A percentile compares a stretch with the other conserved stretches of the same genome.
Conservation (phyloP, 768 basidiomycete genomes). For the Coprinellus micaceus region DNA sequence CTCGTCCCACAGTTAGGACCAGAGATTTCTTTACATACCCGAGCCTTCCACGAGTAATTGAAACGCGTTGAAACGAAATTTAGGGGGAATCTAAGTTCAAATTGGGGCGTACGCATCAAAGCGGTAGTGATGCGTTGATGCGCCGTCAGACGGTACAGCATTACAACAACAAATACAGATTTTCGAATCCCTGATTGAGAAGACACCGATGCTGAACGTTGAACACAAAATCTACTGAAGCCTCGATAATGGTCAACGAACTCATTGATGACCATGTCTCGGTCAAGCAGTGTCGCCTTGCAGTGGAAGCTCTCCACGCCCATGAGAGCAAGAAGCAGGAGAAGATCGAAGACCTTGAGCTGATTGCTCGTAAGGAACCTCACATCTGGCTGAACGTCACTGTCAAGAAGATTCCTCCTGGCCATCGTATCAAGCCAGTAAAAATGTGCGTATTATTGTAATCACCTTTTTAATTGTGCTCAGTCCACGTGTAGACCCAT, state of each 20-base stretch:
- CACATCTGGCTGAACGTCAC: constrained; percentile 86
- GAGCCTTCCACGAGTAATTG: too few relatives aligned
- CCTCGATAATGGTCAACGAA: constrained; percentile 39
- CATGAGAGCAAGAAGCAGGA: constrained; percentile 64
- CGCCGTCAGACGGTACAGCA: too few relatives aligned
- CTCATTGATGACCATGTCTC: constrained; percentile 74
- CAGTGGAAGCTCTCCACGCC: constrained; percentile 72
- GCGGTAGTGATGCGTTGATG: too few relatives aligned
- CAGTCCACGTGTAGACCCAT: constrained; percentile 50
- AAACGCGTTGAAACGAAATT: too few relatives aligned
- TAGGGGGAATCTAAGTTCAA: too few relatives aligned
- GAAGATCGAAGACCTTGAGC: constrained; percentile 67
- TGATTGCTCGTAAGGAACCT: constrained; percentile 76
- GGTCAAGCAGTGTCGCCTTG: constrained; percentile 66
- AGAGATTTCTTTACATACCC: too few relatives aligned
- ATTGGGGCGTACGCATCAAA: too few relatives aligned
- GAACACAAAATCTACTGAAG: neutral
- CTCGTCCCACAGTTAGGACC: too few relatives aligned
- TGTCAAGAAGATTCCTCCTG: constrained; percentile 76
- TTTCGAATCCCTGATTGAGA: neutral
- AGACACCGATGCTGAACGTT: too few relatives aligned
- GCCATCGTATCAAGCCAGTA: constrained; percentile 73
- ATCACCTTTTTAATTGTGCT: too few relatives aligned
- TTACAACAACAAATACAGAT: constrained; percentile 4
- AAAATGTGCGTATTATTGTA: constrained; percentile 62